These are phyloP conservation scores for Phialocephala sp. DNA, from an alignment of 2,329 filamentous ascomycete genomes.

Conservation along the genomic window DNA sequence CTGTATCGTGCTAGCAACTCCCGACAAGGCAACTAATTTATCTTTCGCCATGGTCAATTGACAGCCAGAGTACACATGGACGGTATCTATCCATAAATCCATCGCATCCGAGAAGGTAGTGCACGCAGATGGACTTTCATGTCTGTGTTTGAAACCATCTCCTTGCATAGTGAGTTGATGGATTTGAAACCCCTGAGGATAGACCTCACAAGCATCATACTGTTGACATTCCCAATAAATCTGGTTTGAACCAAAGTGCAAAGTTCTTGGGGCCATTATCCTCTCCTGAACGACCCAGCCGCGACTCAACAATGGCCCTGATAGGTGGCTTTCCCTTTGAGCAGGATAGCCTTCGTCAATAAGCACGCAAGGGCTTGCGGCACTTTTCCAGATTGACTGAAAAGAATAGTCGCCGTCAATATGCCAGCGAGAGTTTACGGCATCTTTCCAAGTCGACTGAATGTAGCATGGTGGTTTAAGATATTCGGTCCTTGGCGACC, in stretches of 20 bases:
- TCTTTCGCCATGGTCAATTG: constrained; percentile 9
- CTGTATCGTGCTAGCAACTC: constrained; percentile 8
- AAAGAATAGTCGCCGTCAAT: background rate
- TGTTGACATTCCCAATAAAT: constrained; percentile 50
- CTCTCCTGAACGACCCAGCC: constrained; percentile 28
- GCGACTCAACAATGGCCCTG: constrained; percentile 14
- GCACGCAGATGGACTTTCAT: background rate
- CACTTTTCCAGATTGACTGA: constrained; percentile 2
- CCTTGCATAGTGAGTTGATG: background rate
- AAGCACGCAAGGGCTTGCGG: background rate
- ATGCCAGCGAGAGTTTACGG: background rate
- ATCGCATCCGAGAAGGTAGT: background rate
- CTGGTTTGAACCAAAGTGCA: constrained; percentile 22
- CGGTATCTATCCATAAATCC: background rate
- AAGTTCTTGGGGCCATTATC: constrained; percentile 12
- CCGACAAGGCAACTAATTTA: constrained; percentile 19
- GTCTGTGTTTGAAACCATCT: constrained; percentile 4
- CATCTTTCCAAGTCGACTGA: constrained; percentile 1
- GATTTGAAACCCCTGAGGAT: constrained; percentile 6
- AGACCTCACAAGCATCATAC: constrained; percentile 38
- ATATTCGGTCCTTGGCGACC: background rate
- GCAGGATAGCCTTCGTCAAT: background rate
- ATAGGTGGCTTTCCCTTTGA: too few species aligned
- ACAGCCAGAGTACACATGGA: constrained; percentile 8
- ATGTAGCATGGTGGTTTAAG: background rate